Base-by-base conservation (phyloP, 257 asterid species). In the Solanum lycopersicoides region DNA sequence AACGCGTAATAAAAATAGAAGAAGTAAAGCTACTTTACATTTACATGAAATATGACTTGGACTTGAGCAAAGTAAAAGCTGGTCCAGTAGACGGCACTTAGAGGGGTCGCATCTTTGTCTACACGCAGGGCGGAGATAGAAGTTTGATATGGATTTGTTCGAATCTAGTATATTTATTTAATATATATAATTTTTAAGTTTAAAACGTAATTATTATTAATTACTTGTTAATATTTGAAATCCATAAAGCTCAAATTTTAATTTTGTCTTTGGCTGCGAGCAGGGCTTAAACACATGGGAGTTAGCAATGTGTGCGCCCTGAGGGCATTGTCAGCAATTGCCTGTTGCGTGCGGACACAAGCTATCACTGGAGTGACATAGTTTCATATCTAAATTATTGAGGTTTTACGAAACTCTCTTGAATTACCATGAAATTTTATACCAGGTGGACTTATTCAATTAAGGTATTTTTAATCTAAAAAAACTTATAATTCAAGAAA, bases 201-300 rank as follows among this genome's bases (percentile, higher is more conserved):
- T 18, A 56, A 10, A 56, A 56, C 2, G 3, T 2, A 56, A 18
- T 18, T 18, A 56, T 18, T 53, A 53, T 3, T 53, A 6, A 53
- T 53, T 53, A 16, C 3, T 16, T 16, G 4, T 53, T 56, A 56
- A 9, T 9, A 56, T 0, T 18, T 56, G 10, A 18, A 56, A 56
- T 7, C 16, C 0, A 18, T 18, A 56, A 56, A 56, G 2, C 9
- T 0, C 0, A 56, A 56, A 56, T 56, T 56, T 0, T 56, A 0
- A 18, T 56, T 56, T 56, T 3, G 4, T 0, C 4, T 56, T 56
- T 53, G 63, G 7, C 3, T 0, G 12, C 12, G 13, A 10, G 47
- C 47, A 3, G 4, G 11, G 65, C n/a, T 18, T 53, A 53, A 53
- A 53, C n/a, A 53, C 23, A 53, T 16, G n/a, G n/a, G n/a, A 1